Conservation (phyloP, 345 rosid genomes). For the Atalantia buxifolia region DNA sequence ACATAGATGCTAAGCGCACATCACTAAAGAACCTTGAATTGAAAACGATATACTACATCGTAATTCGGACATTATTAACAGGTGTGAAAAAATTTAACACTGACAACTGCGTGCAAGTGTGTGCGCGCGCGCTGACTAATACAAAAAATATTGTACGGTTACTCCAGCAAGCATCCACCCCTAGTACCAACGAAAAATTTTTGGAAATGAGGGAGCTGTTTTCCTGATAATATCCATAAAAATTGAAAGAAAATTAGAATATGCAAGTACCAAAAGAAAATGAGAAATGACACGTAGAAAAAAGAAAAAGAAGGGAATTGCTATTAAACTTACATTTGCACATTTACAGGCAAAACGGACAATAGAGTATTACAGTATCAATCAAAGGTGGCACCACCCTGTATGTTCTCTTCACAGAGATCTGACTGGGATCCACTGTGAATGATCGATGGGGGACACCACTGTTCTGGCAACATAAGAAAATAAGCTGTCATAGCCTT, state of each 20-base stretch:
- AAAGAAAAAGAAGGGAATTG: not conserved
- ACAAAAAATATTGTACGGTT: slow-evolving; percentile 4
- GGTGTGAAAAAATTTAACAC: not conserved
- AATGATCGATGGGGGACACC: slow-evolving; percentile 55
- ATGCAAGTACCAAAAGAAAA: not conserved
- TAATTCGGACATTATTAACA: not conserved
- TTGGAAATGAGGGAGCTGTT: not conserved
- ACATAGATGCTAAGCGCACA: not conserved
- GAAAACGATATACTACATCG: not conserved
- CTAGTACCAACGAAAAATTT: not conserved
- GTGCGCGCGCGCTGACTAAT: not conserved
- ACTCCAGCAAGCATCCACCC: not conserved
- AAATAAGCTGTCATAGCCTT: slow-evolving; percentile 94
- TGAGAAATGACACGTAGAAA: not conserved
- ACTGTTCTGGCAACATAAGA: slow-evolving; percentile 94
- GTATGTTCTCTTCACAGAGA: slow-evolving; percentile 34
- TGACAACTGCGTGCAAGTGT: not conserved
- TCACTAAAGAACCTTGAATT: not conserved
- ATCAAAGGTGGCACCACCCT: slow-evolving; percentile 24
- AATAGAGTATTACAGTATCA: slow-evolving; percentile 6
- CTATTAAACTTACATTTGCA: slow-evolving; percentile 13
- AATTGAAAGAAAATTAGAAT: not conserved
- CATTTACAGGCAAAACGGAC: slow-evolving; percentile 14
- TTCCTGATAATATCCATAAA: slow-evolving; percentile 9
- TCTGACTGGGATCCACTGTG: slow-evolving; percentile 47